phyloP scores from a whole-genome alignment of 169 alveolate species.

The Plasmodium cynomolgi region DNA sequence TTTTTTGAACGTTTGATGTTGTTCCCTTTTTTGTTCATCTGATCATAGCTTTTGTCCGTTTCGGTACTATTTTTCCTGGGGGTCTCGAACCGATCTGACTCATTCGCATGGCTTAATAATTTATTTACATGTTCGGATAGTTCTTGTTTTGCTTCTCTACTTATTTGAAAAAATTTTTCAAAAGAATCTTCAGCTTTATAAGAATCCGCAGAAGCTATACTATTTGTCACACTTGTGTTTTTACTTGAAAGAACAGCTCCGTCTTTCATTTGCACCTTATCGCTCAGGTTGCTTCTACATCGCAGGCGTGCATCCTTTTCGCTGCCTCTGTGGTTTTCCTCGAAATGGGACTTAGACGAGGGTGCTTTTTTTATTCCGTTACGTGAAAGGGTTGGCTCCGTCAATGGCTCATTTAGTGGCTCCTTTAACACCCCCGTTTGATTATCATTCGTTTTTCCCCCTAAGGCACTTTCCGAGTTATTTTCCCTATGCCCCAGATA shows the following conservation, averaged over 20 bases:
- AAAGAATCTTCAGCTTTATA: conserved; percentile 9
- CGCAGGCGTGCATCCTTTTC: not conserved
- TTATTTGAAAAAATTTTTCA: conserved; percentile 37
- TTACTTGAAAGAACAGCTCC: not conserved
- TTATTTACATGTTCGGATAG: conserved; percentile 64
- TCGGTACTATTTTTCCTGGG: not conserved
- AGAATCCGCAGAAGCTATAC: conserved; percentile 9
- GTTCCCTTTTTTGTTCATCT: conserved; percentile 9
- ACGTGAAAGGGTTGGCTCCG: not conserved
- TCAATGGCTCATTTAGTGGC: not conserved
- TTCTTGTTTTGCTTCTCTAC: conserved; percentile 44
- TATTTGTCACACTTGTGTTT: conserved; percentile 12
- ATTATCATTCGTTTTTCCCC: not conserved
- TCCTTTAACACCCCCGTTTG: not conserved
- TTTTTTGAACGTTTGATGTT: conserved; percentile 9
- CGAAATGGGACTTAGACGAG: not conserved
- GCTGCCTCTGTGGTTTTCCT: not conserved
- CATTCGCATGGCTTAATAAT: conserved; percentile 16
- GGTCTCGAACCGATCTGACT: not conserved
- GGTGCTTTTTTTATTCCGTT: conserved; percentile 5
- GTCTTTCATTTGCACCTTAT: not conserved
- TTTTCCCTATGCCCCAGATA: not conserved
- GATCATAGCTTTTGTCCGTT: not conserved
- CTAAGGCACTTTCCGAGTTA: not conserved
- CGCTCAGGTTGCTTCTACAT: not conserved